Evolutionary conservation across 208 protist genomes (phyloP).

Genomic region (Trypanosoma grayi): DNA sequence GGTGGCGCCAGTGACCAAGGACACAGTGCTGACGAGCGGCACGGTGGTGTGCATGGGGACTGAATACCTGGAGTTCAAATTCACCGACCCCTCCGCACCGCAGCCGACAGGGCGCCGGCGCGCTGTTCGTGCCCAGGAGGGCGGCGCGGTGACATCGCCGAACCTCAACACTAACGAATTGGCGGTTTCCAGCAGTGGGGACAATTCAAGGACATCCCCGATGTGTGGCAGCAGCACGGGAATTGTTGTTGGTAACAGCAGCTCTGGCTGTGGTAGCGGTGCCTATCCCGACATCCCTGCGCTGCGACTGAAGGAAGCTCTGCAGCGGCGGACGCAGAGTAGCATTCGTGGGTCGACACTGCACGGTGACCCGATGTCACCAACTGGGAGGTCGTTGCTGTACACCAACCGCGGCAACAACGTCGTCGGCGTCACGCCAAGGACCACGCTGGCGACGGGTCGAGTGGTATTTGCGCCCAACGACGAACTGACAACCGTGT

Average conservation of each 20-base stretch:
- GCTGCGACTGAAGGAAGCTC: conserved; percentile 19
- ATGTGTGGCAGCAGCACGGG: background rate
- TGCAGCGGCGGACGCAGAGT: background rate
- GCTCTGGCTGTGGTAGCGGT: background rate
- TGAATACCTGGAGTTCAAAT: conserved; percentile 54
- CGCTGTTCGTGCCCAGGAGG: background rate
- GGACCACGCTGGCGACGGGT: conserved; percentile 1
- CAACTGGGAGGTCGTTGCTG: background rate
- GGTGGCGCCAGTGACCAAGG: conserved; percentile 10
- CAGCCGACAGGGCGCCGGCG: conserved; percentile 11
- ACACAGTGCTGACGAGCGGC: conserved; percentile 42
- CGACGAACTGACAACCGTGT: conserved; percentile 32
- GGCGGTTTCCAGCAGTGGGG: too few relatives aligned
- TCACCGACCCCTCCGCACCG: conserved; percentile 52
- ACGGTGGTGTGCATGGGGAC: conserved; percentile 58
- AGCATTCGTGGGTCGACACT: background rate
- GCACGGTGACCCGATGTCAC: background rate
- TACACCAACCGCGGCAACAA: background rate
- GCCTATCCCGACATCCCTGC: conserved; percentile 12
- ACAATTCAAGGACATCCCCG: background rate
- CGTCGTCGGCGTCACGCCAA: conserved; percentile 7
- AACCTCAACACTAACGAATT: too few relatives aligned
- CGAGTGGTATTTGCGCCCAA: conserved; percentile 1
- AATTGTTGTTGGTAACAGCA: background rate
- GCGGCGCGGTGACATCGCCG: conserved; percentile 1